Conservation (phyloP, 2,329 filamentous ascomycete genomes). For the Amphichorda felina region DNA sequence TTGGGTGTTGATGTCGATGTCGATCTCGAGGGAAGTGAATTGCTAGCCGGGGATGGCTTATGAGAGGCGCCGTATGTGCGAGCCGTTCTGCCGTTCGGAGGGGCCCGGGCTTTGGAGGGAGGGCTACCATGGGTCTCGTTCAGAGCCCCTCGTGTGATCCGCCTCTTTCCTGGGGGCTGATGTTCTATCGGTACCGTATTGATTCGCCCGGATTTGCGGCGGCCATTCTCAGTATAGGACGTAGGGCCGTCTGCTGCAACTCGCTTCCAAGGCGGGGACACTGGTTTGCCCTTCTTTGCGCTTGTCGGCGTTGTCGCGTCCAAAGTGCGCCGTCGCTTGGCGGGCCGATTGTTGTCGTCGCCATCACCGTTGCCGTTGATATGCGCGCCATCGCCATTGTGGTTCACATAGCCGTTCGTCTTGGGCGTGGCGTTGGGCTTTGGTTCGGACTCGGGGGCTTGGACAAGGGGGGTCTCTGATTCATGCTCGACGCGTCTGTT, state of each 20-base stretch:
- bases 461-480: constrained; percentile 7
- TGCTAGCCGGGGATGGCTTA: constrained; percentile 11
- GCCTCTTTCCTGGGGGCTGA: constrained; percentile 35
- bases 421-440: constrained; percentile 9
- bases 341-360: constrained; percentile 34
- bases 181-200: constrained; percentile 44
- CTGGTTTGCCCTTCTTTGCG: constrained; percentile 33
- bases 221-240: constrained; percentile 65
- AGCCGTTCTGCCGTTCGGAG: constrained; percentile 13
- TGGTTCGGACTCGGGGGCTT: constrained; percentile 1
- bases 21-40: constrained; percentile 9
- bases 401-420: constrained; percentile 12
- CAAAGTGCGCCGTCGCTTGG: constrained; percentile 54
- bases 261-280: constrained; percentile 91
- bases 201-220: constrained; percentile 53
- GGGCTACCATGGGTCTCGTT: constrained; percentile 14
- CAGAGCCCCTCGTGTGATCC: constrained; percentile 33
- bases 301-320: constrained; percentile 28
- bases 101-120: constrained; percentile 8
- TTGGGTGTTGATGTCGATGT: constrained; percentile 15
- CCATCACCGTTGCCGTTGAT: constrained; percentile 24
- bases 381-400: constrained; percentile 26
- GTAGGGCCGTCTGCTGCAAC: constrained; percentile 77
- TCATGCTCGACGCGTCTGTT: constrained; percentile 5
- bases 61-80: constrained; percentile 3